Base-by-base conservation (phyloP, 495 filamentous ascomycete genomes). In the Hypoxylon fragiforme region DNA sequence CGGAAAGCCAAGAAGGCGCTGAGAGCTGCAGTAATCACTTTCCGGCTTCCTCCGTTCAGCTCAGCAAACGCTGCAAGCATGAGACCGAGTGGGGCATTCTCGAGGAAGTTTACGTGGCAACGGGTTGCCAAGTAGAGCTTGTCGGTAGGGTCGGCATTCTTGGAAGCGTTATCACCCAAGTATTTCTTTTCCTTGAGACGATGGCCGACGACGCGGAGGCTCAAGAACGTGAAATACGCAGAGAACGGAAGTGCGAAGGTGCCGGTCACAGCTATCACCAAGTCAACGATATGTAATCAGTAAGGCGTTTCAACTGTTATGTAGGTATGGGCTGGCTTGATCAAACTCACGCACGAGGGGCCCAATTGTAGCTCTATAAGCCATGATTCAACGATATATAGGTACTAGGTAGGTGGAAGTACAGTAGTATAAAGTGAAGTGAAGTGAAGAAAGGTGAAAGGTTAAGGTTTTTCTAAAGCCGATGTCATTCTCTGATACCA, bases 161-260 rank as follows among this genome's bases (percentile, higher is more conserved):
- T 54, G 12, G 60, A 51, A 2, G 55, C 48, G 7, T 48, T 59
- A 45, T 73, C 64, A 44, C 72, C 72, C 12, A 75, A 39, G 22
- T 57, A 71, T 34, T 62, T 52, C 32, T 69, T 54, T 43, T 66
- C 57, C 14, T 50, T 46, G 7, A 78, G 36, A 13, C 76, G 70
- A 24, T 71, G 61, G 42, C 54, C 57, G 21, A 73, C 67, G 26
- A 79, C 64, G 38, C 76, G 70, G 45, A 62, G 65, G 50, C 66
- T 66, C 13, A 79, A 67, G 45, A 76, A 62, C 36, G 62, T 20
- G 37, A 74, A 69, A 47, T 78, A 77, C 7, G 71, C 72, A 9
- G 72, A 69, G 60, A 77, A 77, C 13, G 76, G 76, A 2, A 73
- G 53, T 34, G 70, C 66, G 60, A 71, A 79, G 37, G 67, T 66